Evolutionary conservation across 495 filamentous ascomycete species (phyloP).

Genomic region (Talaromyces adpressus): DNA sequence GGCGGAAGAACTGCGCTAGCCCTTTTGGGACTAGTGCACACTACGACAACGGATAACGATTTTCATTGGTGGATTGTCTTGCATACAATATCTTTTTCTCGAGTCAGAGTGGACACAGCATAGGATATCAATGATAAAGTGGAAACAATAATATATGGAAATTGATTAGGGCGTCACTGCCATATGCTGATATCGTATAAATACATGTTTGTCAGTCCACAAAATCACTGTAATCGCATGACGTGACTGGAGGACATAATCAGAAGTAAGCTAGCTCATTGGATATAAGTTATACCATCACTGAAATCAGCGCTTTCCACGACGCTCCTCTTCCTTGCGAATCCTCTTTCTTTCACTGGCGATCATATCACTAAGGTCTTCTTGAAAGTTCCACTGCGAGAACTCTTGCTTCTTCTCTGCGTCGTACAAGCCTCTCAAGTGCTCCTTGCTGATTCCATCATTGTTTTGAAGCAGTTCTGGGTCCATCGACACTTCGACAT

Average conservation of each 20-base stretch:
- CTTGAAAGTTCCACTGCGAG: slow-evolving; percentile 72
- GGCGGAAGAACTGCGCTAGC: background rate
- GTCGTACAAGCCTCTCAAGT: slow-evolving; percentile 68
- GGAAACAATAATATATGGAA: background rate
- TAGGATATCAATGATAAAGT: background rate
- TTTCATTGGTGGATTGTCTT: no score
- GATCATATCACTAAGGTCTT: slow-evolving; percentile 96
- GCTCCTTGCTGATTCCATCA: slow-evolving; percentile 65
- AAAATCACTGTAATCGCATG: background rate
- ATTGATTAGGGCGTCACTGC: background rate
- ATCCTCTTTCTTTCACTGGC: slow-evolving; percentile 85
- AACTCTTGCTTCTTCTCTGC: slow-evolving; percentile 65
- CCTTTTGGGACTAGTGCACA: background rate
- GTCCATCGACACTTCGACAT: slow-evolving; percentile 88
- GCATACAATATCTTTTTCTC: no score
- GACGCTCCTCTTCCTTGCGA: slow-evolving; percentile 76
- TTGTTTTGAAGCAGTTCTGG: slow-evolving; percentile 62
- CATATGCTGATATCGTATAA: background rate
- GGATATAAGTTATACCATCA: background rate
- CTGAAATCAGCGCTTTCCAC: slow-evolving; percentile 35
- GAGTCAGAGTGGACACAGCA: no score
- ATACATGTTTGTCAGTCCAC: background rate
- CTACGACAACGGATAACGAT: no score
- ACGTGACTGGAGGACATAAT: background rate
- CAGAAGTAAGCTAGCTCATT: background rate